A percentile compares a stretch with the other conserved stretches of the same genome.
Evolutionary conservation across 495 filamentous ascomycete genomes (phyloP).

Genomic region (Glutinoglossum americanum): DNA sequence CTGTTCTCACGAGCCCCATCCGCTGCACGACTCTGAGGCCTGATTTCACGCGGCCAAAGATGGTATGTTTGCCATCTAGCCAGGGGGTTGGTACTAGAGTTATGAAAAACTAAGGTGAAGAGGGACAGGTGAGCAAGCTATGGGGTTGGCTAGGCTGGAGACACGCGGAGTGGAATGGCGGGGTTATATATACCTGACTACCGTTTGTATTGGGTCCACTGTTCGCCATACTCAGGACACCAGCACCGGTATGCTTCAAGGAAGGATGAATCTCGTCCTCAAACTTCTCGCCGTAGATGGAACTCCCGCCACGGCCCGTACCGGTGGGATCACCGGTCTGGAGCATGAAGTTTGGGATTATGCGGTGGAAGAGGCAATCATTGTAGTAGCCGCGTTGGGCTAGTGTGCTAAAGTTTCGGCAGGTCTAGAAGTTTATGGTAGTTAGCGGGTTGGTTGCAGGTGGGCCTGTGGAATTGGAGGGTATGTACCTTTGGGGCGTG

Average conservation of each 20-base stretch:
- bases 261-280: conserved; percentile 65
- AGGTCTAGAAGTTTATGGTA: conserved; percentile 30
- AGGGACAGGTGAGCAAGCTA: background rate
- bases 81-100: conserved; percentile 90
- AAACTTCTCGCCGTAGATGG: conserved; percentile 88
- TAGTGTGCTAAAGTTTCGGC: conserved; percentile 71
- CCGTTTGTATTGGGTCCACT: conserved; percentile 88
- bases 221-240: conserved; percentile 90
- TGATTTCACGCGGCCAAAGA: conserved; percentile 79
- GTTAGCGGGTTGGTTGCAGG: background rate
- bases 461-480: background rate
- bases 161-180: no score
- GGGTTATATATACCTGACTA: conserved; percentile 28
- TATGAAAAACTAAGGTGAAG: conserved; percentile 44
- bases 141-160: no score
- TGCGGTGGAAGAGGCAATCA: conserved; percentile 67
- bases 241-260: conserved; percentile 86
- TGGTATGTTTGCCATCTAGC: conserved; percentile 94
- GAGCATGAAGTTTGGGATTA: conserved; percentile 93
- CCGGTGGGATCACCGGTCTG: conserved; percentile 93
- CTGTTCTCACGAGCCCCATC: conserved; percentile 83
- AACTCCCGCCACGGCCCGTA: conserved; percentile 73
- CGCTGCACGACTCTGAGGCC: conserved; percentile 68
- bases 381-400: conserved; percentile 72
- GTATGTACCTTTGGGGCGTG: conserved; percentile 50